Percentiles rank a stretch among this genome's conserved stretches.
Conservation (phyloP, 805 yeast genomes). For the Starmerella stellata region DNA sequence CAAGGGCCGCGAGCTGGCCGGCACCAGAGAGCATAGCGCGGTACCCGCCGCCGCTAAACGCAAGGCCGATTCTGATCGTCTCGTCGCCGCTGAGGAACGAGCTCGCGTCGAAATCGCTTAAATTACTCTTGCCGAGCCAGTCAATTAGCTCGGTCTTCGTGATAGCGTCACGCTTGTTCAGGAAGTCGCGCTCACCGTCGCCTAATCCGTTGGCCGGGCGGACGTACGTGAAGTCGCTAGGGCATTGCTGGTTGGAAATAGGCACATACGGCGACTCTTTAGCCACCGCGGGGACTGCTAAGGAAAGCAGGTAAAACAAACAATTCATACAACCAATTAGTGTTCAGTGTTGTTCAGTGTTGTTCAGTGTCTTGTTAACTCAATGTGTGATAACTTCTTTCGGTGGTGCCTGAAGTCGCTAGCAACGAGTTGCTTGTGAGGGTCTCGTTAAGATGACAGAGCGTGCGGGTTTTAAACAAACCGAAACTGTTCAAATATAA, state of each 20-base stretch:
- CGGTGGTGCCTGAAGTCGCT: no score
- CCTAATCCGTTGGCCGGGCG: constrained; percentile 21
- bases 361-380: no score
- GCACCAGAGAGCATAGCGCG: constrained; percentile 44
- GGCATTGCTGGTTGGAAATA: constrained; percentile 21
- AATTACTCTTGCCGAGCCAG: constrained; percentile 30
- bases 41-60: constrained; percentile 79
- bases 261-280: constrained; percentile 1
- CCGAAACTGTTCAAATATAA: no score
- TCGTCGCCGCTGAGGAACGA: constrained; percentile 16
- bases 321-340: no score
- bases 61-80: constrained; percentile 25
- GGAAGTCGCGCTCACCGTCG: constrained; percentile 20
- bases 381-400: no score
- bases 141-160: constrained; percentile 27
- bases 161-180: constrained; percentile 18
- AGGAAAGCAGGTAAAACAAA: no score
- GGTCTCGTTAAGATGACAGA: no score
- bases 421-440: no score
- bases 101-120: constrained; percentile 34
- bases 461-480: no score
- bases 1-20: constrained; percentile 37
- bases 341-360: no score
- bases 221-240: constrained; percentile 21
- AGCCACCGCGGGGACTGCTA: no score